phyloP scores from a whole-genome alignment of 805 yeast genomes.

The Ogataea pini region DNA sequence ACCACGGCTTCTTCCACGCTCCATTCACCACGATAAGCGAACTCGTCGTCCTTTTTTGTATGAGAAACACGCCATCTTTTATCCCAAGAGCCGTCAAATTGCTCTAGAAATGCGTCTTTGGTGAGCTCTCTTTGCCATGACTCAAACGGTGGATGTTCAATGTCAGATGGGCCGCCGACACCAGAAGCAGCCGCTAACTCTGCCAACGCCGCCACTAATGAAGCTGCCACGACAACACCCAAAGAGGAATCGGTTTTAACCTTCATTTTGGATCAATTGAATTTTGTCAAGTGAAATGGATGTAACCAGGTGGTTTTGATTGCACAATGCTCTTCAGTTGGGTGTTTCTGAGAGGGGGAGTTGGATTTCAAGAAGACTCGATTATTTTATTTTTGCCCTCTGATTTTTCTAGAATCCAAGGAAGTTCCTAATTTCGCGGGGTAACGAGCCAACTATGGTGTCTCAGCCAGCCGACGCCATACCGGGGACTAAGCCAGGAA shows the following conservation, averaged over 20 bases:
- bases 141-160: conserved; percentile 35
- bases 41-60: conserved; percentile 52
- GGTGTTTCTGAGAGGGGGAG: not conserved
- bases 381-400: not conserved
- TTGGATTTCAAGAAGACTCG: not conserved
- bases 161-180: conserved; percentile 16
- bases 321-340: not conserved
- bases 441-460: not conserved
- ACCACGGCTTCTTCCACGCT: conserved; percentile 59
- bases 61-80: conserved; percentile 63
- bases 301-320: not conserved
- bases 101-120: conserved; percentile 61
- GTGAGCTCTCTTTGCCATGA: conserved; percentile 41
- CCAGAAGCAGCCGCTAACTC: conserved; percentile 11
- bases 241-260: conserved; percentile 8
- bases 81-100: conserved; percentile 48
- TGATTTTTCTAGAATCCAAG: conserved; percentile 10
- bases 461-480: too few relatives aligned
- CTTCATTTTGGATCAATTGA: conserved; percentile 12
- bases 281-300: not conserved
- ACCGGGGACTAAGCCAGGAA: not conserved
- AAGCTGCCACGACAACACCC: conserved; percentile 16
- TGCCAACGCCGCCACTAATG: conserved; percentile 12
- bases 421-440: conserved; percentile 11
- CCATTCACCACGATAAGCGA: conserved; percentile 76